Conservation (phyloP, 1,139 yeast genomes). For the Geotrichum reessii region DNA sequence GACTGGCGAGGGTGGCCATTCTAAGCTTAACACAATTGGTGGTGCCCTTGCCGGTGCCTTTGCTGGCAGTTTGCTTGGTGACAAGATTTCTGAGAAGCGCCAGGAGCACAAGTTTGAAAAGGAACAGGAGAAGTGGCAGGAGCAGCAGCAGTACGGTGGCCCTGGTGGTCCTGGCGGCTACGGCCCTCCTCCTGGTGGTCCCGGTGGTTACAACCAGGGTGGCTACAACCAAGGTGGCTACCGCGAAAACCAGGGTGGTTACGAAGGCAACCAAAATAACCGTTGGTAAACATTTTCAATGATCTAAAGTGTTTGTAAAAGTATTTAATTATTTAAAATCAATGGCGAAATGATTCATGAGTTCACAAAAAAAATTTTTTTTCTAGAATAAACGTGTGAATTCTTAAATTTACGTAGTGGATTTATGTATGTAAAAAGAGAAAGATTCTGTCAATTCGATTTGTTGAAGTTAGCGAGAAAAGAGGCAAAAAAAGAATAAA, state of each 20-base stretch:
- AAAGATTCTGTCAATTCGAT: too few relatives aligned
- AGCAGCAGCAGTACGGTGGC: constrained; percentile 17
- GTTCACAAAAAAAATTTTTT: too few relatives aligned
- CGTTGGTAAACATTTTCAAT: constrained; percentile 5
- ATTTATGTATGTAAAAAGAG: too few relatives aligned
- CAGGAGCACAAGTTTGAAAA: constrained; percentile 24
- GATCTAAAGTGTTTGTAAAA: neutral
- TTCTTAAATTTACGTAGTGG: too few relatives aligned
- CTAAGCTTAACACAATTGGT: constrained; percentile 48
- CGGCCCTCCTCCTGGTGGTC: constrained; percentile 13
- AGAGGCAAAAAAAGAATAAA: too few relatives aligned
- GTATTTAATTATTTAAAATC: neutral
- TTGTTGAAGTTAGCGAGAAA: too few relatives aligned
- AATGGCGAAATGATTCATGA: neutral
- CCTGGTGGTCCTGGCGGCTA: constrained; percentile 23
- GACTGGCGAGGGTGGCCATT: constrained; percentile 47
- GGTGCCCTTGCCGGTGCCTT: constrained; percentile 62
- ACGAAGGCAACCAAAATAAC: constrained; percentile 21
- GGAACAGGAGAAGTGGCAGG: constrained; percentile 24
- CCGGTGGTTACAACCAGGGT: constrained; percentile 17
- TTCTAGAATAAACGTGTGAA: too few relatives aligned
- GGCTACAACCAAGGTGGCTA: constrained; percentile 12
- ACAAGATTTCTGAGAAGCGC: constrained; percentile 31
- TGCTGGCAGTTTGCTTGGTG: constrained; percentile 51
- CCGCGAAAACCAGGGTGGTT: too few relatives aligned